These are phyloP conservation scores for Sclerospora graminicola DNA, from an alignment of 352 stramenopile genomes.

Conservation along the genomic window DNA sequence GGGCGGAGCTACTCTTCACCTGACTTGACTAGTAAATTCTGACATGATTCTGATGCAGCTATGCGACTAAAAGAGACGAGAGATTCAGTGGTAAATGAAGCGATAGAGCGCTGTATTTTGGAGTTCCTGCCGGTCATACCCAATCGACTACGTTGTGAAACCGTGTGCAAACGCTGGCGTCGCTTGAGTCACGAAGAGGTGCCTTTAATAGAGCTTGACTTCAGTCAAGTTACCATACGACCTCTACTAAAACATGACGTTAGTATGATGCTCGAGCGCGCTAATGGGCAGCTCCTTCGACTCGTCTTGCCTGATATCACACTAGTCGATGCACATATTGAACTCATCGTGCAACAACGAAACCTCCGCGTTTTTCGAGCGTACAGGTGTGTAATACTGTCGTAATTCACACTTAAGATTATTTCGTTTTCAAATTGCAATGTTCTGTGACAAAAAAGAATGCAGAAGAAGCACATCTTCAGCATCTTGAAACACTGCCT, in stretches of 20 bases:
- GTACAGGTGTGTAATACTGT: slow-evolving; percentile 18
- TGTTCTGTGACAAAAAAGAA: slow-evolving; percentile 10
- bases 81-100: slow-evolving; percentile 19
- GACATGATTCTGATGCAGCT: slow-evolving; percentile 8
- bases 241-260: slow-evolving; percentile 24
- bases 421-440: slow-evolving; percentile 6
- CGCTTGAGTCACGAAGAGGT: slow-evolving; percentile 28
- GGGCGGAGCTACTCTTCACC: slow-evolving; percentile 10
- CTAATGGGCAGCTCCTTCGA: slow-evolving; percentile 19
- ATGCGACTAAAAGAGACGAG: neutral
- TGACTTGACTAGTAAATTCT: slow-evolving; percentile 16
- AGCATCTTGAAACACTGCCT: slow-evolving; percentile 26
- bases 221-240: slow-evolving; percentile 20
- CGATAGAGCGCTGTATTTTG: slow-evolving; percentile 33
- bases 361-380: slow-evolving; percentile 35
- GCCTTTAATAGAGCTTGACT: slow-evolving; percentile 37
- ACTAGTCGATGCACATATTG: slow-evolving; percentile 32
- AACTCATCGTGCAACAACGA: slow-evolving; percentile 24
- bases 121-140: slow-evolving; percentile 40
- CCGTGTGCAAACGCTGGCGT: slow-evolving; percentile 49
- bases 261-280: slow-evolving; percentile 25
- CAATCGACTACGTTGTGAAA: slow-evolving; percentile 36
- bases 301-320: slow-evolving; percentile 36
- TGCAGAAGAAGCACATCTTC: slow-evolving; percentile 46
- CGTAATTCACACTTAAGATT: too few relatives aligned